phyloP scores from a whole-genome alignment of 2,329 filamentous ascomycete genomes.

The Graphium sp. region DNA sequence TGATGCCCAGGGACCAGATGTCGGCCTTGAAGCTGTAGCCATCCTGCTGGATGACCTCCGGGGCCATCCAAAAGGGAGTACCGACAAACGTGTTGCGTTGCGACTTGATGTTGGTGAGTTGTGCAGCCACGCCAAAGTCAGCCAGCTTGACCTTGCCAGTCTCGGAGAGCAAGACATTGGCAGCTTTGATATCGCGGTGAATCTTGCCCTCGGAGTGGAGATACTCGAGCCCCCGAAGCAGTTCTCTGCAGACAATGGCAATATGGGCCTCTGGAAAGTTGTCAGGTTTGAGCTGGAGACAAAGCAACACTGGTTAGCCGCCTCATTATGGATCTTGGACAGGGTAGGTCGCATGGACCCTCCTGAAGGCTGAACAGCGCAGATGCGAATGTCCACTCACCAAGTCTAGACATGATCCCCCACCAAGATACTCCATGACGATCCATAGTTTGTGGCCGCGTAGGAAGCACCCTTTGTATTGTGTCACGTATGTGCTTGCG shows the following conservation, averaged over 20 bases:
- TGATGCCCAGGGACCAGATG: constrained; percentile 86
- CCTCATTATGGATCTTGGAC: constrained; percentile 4
- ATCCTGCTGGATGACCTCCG: constrained; percentile 82
- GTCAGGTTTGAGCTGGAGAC: constrained; percentile 64
- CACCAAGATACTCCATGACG: constrained; percentile 94
- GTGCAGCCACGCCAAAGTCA: constrained; percentile 92
- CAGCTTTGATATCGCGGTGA: constrained; percentile 91
- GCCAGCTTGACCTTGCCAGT: constrained; percentile 86
- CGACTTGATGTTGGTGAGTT: constrained; percentile 94
- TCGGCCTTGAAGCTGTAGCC: constrained; percentile 77
- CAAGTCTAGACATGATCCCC: constrained; percentile 86
- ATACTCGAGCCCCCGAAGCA: constrained; percentile 82
- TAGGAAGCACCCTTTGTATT: constrained; percentile 95
- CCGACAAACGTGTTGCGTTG: constrained; percentile 96
- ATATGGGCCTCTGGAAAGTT: constrained; percentile 81
- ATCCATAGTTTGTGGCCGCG: constrained; percentile 97
- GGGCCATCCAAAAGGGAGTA: constrained; percentile 95
- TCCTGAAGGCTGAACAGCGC: no score
- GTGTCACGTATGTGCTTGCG: constrained; percentile 82
- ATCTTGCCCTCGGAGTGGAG: constrained; percentile 90
- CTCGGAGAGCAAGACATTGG: constrained; percentile 86
- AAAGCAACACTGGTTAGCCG: not conserved
- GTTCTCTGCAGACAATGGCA: constrained; percentile 82
- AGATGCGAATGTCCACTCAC: constrained; percentile 40
- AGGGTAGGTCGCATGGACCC: no score